These are phyloP conservation scores for Thelephora terrestris DNA, from an alignment of 1,284 basidiomycete genomes.

Conservation along the genomic window DNA sequence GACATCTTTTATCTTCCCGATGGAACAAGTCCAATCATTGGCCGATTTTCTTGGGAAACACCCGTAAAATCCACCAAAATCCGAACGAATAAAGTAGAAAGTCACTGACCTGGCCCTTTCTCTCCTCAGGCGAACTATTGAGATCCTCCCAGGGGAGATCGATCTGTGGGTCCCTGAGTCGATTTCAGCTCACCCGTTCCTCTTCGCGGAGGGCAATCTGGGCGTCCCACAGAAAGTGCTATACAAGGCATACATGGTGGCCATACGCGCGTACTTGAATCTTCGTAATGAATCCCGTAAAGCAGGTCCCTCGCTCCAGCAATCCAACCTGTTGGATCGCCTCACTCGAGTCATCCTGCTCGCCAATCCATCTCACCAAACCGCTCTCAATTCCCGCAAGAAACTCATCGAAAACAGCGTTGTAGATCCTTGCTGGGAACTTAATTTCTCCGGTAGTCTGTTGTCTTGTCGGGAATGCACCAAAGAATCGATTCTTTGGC, in stretches of 20 bases:
- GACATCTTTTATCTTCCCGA: background rate
- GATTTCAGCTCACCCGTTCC: conserved; percentile 32
- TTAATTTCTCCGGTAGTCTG: conserved; percentile 36
- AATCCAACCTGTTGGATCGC: conserved; percentile 13
- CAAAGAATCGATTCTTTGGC: conserved; percentile 58
- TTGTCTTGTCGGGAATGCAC: conserved; percentile 41
- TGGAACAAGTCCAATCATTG: background rate
- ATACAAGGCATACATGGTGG: conserved; percentile 38
- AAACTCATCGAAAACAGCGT: conserved; percentile 28
- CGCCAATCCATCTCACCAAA: conserved; percentile 58
- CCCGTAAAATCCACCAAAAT: background rate
- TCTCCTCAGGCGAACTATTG: conserved; percentile 26
- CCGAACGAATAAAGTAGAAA: background rate
- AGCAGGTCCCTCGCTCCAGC: background rate
- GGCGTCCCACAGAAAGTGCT: conserved; percentile 52
- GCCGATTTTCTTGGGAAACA: background rate
- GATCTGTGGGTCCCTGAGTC: conserved; percentile 26
- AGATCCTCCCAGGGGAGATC: conserved; percentile 39
- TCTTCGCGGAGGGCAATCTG: conserved; percentile 47
- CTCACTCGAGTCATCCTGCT: conserved; percentile 42
- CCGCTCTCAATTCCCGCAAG: conserved; percentile 52
- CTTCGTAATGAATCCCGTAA: background rate
- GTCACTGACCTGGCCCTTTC: background rate
- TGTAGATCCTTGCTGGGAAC: conserved; percentile 32
- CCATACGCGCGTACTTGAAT: conserved; percentile 25